phyloP scores from a whole-genome alignment of 225 moss, liverwort and hornwort species.

The Sphagnum contortum region DNA sequence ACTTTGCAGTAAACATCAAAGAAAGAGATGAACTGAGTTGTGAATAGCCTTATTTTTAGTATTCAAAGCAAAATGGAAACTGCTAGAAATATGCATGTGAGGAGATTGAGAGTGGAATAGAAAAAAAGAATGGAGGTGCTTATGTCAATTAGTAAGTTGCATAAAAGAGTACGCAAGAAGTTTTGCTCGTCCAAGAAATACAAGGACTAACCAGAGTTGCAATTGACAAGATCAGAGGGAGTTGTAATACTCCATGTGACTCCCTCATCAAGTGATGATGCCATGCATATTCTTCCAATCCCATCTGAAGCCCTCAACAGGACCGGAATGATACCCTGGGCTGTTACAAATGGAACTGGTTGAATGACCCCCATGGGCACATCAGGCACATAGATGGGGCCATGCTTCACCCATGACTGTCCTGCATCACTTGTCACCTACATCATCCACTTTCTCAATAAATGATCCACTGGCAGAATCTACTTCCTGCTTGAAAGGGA shows the following conservation, averaged over 20 bases:
- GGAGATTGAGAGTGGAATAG: too few species aligned
- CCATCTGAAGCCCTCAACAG: constrained; percentile 46
- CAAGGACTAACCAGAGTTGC: constrained; percentile 46
- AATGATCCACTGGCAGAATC: too few species aligned
- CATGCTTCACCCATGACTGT: constrained; percentile 75
- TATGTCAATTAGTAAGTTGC: too few species aligned
- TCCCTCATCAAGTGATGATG: constrained; percentile 56
- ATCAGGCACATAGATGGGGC: constrained; percentile 50
- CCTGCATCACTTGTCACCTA: constrained; percentile 71
- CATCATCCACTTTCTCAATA: neutral
- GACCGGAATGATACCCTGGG: constrained; percentile 30
- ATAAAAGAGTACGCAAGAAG: too few species aligned
- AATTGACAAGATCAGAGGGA: constrained; percentile 65
- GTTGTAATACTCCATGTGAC: constrained; percentile 52
- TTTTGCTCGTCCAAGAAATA: too few species aligned
- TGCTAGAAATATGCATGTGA: too few species aligned
- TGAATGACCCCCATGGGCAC: constrained; percentile 60
- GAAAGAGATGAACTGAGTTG: too few species aligned
- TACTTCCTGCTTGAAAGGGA: too few species aligned
- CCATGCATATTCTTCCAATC: constrained; percentile 69
- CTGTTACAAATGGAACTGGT: constrained; percentile 56
- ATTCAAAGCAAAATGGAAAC: too few species aligned
- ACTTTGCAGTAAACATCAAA: too few species aligned
- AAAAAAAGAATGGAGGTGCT: too few species aligned
- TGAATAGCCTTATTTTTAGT: too few species aligned